Base-by-base conservation (phyloP, 345 rosid genomes). In the Populus alba region DNA sequence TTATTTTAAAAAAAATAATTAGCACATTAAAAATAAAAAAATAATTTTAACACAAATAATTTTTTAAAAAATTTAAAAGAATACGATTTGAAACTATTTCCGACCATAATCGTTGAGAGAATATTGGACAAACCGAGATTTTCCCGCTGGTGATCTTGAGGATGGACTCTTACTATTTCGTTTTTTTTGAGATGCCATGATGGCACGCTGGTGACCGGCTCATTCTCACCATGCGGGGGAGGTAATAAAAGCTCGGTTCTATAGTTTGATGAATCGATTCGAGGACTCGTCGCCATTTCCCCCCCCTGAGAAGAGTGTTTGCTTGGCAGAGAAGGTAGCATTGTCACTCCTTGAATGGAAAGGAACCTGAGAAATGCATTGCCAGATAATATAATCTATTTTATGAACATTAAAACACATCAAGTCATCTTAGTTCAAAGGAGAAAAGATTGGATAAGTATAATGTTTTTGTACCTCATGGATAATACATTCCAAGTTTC, bases 141-240 rank as follows among this genome's bases (percentile, higher is more conserved):
- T n/a, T n/a, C n/a, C n/a, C n/a, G n/a, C n/a, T n/a, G n/a, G n/a
- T n/a, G 88, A 71, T 85, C 88, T 18, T 85, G 86, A 18, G 86
- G 86, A 63, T 85, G 82, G 68, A 84, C 77, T 37, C 79, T 77
- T 15, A 85, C 77, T 20, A 85, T 85, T 69, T 73, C 84, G 33
- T 85, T 85, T 77, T 85, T 78, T 61, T 74, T 81, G 66, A 88
- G 86, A 23, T 85, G 71, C 92, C 91, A 89, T 0, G 90, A 85
- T 0, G 88, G 86, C 25, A 72, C 79, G 9, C 78, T 68, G 9
- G 77, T 29, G 57, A 35, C 67, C 0, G 67, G 29, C 0, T 35
- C 35, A 13, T 77, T 68, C 49, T 80, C 80, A n/a, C 59, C 23
- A 15, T 82, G 81, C 0, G 68, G 86, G 11, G 80, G 70, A 0